phyloP scores from a whole-genome alignment of 2,329 filamentous ascomycete genomes.

The Phaeosphaeriaceae sp. region DNA sequence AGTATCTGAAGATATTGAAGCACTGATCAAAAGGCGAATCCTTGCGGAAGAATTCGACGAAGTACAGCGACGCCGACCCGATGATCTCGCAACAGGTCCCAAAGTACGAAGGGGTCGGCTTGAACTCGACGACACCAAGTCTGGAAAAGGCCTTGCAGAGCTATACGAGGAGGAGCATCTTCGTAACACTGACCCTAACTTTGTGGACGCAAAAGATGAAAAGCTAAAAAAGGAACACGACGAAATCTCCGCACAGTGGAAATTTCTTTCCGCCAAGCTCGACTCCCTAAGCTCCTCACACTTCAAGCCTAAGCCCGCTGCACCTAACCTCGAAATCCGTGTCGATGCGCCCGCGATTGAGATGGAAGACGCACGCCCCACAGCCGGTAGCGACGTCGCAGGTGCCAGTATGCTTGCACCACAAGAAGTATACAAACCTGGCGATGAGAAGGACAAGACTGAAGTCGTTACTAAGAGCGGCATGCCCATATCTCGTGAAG shows the following conservation, averaged over 20 bases:
- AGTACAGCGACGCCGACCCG: constrained; percentile 80
- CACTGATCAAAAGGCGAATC: constrained; percentile 92
- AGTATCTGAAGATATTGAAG: constrained; percentile 88
- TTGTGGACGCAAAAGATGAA: constrained; percentile 81
- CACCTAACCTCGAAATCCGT: constrained; percentile 83
- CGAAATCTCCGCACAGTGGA: constrained; percentile 85
- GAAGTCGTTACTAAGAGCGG: constrained; percentile 82
- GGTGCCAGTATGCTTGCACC: constrained; percentile 80
- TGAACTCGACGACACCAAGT: constrained; percentile 85
- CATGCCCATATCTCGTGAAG: constrained; percentile 77
- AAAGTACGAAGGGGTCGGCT: constrained; percentile 73
- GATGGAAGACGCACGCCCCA: constrained; percentile 95
- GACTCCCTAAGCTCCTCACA: constrained; percentile 93
- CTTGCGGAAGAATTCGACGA: constrained; percentile 91
- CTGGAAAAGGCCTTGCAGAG: constrained; percentile 85
- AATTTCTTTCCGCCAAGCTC: constrained; percentile 76
- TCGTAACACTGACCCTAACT: constrained; percentile 77
- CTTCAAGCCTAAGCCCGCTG: constrained; percentile 87
- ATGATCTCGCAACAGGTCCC: constrained; percentile 67
- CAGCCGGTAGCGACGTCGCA: constrained; percentile 75
- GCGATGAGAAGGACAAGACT: constrained; percentile 68
- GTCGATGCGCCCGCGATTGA: constrained; percentile 87
- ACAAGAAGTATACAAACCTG: constrained; percentile 90
- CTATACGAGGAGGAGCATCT: constrained; percentile 94
- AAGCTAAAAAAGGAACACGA: constrained; percentile 81